phyloP scores from a whole-genome alignment of 2,329 filamentous ascomycete species.

The Colletotrichum simmondsii region DNA sequence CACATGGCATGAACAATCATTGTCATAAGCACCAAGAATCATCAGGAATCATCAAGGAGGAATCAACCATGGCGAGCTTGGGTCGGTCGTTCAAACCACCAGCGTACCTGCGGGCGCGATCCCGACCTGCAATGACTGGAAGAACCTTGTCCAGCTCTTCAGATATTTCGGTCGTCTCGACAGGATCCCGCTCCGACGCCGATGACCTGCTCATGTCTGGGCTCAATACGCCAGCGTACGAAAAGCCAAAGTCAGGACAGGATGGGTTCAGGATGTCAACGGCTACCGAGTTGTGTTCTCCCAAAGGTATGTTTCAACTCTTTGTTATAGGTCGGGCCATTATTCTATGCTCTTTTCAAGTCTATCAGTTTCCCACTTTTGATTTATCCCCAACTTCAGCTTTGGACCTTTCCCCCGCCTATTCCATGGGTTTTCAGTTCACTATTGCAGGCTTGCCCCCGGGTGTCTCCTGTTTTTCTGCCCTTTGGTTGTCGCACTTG shows the following conservation, averaged over 20 bases:
- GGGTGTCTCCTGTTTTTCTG: neutral
- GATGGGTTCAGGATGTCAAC: slow-evolving; percentile 9
- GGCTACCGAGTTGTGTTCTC: slow-evolving; percentile 4
- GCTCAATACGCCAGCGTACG: slow-evolving; percentile 33
- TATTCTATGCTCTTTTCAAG: neutral
- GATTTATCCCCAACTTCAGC: neutral
- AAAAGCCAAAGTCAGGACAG: slow-evolving; percentile 22
- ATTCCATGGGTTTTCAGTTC: neutral
- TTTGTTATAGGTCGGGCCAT: neutral
- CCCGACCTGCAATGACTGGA: slow-evolving; percentile 54
- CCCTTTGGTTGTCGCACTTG: neutral
- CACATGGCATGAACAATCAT: slow-evolving; percentile 1
- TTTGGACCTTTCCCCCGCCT: neutral
- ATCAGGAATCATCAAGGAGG: slow-evolving; percentile 5
- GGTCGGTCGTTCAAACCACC: slow-evolving; percentile 61
- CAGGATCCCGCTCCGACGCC: slow-evolving; percentile 40
- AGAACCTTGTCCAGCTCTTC: slow-evolving; percentile 60
- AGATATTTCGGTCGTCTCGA: slow-evolving; percentile 52
- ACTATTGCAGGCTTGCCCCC: neutral
- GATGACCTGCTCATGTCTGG: slow-evolving; percentile 50
- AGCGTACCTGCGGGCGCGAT: slow-evolving; percentile 52
- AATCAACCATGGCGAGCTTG: slow-evolving; percentile 56
- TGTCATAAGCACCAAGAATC: neutral
- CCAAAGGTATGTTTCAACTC: slow-evolving; percentile 16
- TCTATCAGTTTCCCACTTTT: neutral